Evolutionary conservation across 768 basidiomycete genomes (phyloP), one percentile per base, ranked within the genome.

Genomic region (Kwoniella dejecticola): DNA sequence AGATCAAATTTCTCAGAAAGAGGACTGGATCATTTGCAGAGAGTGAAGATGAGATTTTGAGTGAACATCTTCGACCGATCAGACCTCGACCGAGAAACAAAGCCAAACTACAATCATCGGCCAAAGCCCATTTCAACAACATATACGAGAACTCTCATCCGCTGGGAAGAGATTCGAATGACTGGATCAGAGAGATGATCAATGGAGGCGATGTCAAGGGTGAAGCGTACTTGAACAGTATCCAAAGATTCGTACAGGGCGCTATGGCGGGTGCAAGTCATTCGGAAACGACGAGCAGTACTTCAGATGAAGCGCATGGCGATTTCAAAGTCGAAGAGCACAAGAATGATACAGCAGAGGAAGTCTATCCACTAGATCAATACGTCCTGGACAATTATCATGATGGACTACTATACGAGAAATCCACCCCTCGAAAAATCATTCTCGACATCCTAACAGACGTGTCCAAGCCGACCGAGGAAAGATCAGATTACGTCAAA

Each of bases 201-300:
- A 66, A 63, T n/a, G 76, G 69, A 7, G 67, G 68, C 21, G 74
- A 71, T 58, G 44, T 62, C 1, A 49, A 31, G 8, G 71, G 72
- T 17, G 77, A 76, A 49, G 77, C 75, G 21, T 78, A 78, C 58
- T 33, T 70, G 7, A 44, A 57, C 5, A 71, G 68, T 56, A 60
- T 78, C 26, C 52, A 67, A 15, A 40, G 38, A 4, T 78, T 78
- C 53, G 61, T 78, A 2, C 40, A 63, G 8, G 75, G 77, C 6
- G 77, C 77, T 7, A 66, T 72, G 55, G 62, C 40, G 45, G 44
- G 64, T 4, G 63, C 46, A 13, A 47, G 17, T 30, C 7, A 12
- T 3, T 31, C 54, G 23, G 12, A 15, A 17, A 23, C 50, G 21
- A 21, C n/a, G 21, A 41, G 12, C 15, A 40, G n/a, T 17, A 24